Percentiles rank a stretch among this genome's conserved stretches.
Evolutionary conservation across 768 basidiomycete genomes (phyloP).

Genomic region (Boletus pseudo-olivaceus): DNA sequence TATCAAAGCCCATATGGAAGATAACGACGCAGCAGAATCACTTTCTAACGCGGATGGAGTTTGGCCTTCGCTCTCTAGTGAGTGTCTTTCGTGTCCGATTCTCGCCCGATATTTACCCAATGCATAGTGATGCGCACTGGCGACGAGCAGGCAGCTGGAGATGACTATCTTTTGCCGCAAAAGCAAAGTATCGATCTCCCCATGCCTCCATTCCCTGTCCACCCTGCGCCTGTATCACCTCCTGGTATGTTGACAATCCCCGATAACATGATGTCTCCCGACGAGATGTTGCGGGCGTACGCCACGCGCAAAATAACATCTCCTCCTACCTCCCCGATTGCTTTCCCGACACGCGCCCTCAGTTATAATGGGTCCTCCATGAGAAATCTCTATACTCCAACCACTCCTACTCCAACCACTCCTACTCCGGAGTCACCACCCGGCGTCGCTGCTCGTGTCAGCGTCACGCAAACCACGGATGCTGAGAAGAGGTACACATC

Average conservation of each 20-base stretch:
- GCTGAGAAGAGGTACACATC: conserved; percentile 25
- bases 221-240: conserved; percentile 34
- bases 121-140: conserved; percentile 71
- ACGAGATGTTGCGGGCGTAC: conserved; percentile 75
- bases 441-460: not conserved
- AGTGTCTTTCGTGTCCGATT: conserved; percentile 22
- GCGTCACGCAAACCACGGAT: conserved; percentile 6
- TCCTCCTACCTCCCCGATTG: conserved; percentile 31
- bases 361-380: conserved; percentile 25
- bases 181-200: conserved; percentile 25
- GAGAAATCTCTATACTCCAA: conserved; percentile 30
- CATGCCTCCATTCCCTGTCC: conserved; percentile 33
- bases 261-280: conserved; percentile 52
- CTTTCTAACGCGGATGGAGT: conserved; percentile 52
- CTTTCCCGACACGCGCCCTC: conserved; percentile 27
- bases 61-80: conserved; percentile 66
- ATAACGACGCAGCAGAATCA: conserved; percentile 26
- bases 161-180: conserved; percentile 46
- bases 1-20: conserved; percentile 51
- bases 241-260: conserved; percentile 41
- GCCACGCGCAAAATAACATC: conserved; percentile 44
- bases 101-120: conserved; percentile 6
- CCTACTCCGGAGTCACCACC: conserved; percentile 10
- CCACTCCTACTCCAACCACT: conserved; percentile 13
- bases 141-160: conserved; percentile 23